Conservation (phyloP, 257 asterid genomes). For the Hygrophila difformis region DNA sequence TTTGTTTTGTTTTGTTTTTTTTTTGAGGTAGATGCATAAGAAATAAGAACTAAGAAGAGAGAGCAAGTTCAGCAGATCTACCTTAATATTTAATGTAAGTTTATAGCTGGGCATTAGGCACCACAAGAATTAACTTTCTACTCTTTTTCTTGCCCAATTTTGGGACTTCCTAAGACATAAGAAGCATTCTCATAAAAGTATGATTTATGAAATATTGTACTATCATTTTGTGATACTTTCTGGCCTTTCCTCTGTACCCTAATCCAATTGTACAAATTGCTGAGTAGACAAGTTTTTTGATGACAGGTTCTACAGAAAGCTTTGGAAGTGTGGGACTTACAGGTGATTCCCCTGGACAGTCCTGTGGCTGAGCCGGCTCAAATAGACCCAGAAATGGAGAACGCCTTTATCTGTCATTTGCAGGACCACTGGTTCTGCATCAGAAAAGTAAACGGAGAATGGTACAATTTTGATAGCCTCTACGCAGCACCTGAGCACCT, state of each 20-base stretch:
- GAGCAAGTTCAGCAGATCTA: background rate
- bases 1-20: too few species aligned
- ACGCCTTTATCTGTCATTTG: constrained; percentile 81
- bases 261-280: too few species aligned
- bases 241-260: too few species aligned
- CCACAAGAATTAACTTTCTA: too few species aligned
- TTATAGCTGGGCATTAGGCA: too few species aligned
- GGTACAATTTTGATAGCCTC: constrained; percentile 64
- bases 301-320: constrained; percentile 84
- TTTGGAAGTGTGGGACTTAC: constrained; percentile 90
- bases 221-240: too few species aligned
- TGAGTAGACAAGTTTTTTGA: background rate
- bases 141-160: too few species aligned
- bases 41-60: background rate
- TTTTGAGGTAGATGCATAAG: background rate
- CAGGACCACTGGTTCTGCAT: constrained; percentile 96
- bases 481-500: constrained; percentile 86
- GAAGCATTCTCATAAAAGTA: too few species aligned
- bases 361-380: constrained; percentile 94
- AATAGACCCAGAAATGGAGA: constrained; percentile 83
- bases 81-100: background rate
- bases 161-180: too few species aligned
- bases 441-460: constrained; percentile 86
- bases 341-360: constrained; percentile 82
- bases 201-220: too few species aligned